Evolutionary conservation across 805 yeast species (phyloP), one percentile per base, ranked within the genome.

Genomic region (Candida railenensis): DNA sequence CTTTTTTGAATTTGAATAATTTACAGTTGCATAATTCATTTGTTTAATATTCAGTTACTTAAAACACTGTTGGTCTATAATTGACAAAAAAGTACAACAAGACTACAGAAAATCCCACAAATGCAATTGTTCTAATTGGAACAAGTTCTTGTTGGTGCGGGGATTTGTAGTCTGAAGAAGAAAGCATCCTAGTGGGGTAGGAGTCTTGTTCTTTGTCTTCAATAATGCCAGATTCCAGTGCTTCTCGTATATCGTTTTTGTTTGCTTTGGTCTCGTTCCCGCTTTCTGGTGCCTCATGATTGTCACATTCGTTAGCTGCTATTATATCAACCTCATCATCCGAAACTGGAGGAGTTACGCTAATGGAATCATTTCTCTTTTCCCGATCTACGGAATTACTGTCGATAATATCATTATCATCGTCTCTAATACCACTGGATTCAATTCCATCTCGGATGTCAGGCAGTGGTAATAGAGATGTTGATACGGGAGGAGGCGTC

Each of bases 331-430:
- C 30, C 42, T 41, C 44, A n/a, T 42, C 45, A 22, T 42, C 45
- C 5, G 45, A 42, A 3, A 42, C 34, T 15, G 45, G 45, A 33
- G 45, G 45, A 4, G 45, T 42, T 9, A 42, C 45, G 28, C 28
- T 22, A 21, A 37, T 22, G 16, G 40, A 36, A 22, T 36, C 39
- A 19, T 36, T 36, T 12, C 22, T 16, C 12, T 22, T 16, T 4
- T 36, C 39, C 12, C 39, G 16, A n/a, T 34, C 37, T 16, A 16
- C 19, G 21, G 14, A 15, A 15, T 36, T 19, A 20, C 15, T 34
- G 7, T 16, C 19, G 19, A 15, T 19, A 7, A 5, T 16, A 9
- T 16, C 19, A 19, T 18, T 25, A 8, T 18, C 22, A 4, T 19
- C 18, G 15, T 34, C 37, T 16, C 39, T 36, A 12, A 14, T 16